Conservation (phyloP, 2,329 filamentous ascomycete genomes). For the Aspergillus sp. region DNA sequence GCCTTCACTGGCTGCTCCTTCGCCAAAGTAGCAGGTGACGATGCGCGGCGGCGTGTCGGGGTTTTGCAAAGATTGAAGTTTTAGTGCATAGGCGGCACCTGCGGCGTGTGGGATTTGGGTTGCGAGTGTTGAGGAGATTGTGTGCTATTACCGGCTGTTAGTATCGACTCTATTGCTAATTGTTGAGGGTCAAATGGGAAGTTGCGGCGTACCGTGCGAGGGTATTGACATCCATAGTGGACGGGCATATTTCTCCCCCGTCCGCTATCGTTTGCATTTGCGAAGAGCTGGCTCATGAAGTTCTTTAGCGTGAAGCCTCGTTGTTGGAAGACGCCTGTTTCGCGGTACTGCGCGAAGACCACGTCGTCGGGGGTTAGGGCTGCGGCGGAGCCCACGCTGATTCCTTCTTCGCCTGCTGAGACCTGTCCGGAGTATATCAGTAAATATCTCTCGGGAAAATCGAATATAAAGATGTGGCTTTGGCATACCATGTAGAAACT, state of each 20-base stretch:
- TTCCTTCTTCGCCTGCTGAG: slow-evolving; percentile 89
- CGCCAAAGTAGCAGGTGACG: slow-evolving; percentile 83
- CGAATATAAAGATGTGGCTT: too few species aligned
- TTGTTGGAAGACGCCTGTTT: slow-evolving; percentile 87
- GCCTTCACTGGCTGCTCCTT: slow-evolving; percentile 85
- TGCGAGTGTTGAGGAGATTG: slow-evolving; percentile 80
- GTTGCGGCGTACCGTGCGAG: slow-evolving; percentile 69
- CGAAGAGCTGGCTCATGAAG: slow-evolving; percentile 95
- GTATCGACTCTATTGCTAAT: background rate
- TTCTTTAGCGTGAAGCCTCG: slow-evolving; percentile 82
- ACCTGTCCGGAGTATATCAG: slow-evolving; percentile 43
- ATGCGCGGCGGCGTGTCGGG: slow-evolving; percentile 67
- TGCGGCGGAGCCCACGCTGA: slow-evolving; percentile 83
- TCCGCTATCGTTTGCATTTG: slow-evolving; percentile 77
- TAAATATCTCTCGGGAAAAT: background rate
- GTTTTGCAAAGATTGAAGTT: slow-evolving; percentile 73
- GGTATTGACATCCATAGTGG: slow-evolving; percentile 81
- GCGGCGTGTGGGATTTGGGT: slow-evolving; percentile 88
- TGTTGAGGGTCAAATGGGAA: background rate
- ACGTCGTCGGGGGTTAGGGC: slow-evolving; percentile 83
- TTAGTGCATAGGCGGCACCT: slow-evolving; percentile 83
- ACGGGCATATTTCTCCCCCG: slow-evolving; percentile 94
- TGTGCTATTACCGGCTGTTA: slow-evolving; percentile 65
- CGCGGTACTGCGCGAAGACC: slow-evolving; percentile 91
- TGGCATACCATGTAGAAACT: slow-evolving; percentile 88